Percentiles rank a stretch among this genome's conserved stretches.
These are phyloP conservation scores for Inga laurina DNA, from an alignment of 306 rosid species.

Conservation along the genomic window DNA sequence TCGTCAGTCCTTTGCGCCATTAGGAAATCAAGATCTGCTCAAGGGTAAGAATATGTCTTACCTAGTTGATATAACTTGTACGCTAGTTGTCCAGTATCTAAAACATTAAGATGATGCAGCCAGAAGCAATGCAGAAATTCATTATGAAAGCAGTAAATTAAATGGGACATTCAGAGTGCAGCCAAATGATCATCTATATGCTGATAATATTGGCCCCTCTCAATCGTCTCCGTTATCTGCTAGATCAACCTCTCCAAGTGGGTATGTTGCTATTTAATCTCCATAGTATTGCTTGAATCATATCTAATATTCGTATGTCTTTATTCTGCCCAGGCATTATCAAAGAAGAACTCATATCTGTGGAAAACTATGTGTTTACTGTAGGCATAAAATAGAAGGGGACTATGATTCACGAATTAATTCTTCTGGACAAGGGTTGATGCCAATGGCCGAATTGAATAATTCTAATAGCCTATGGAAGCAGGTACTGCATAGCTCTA, in stretches of 20 bases:
- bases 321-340: slow-evolving; percentile 20
- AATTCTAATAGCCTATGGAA: slow-evolving; percentile 65
- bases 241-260: slow-evolving; percentile 60
- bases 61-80: slow-evolving; percentile 43
- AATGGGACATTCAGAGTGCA: slow-evolving; percentile 54
- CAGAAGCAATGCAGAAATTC: slow-evolving; percentile 38
- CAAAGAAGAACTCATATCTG: slow-evolving; percentile 30
- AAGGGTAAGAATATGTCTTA: slow-evolving; percentile 30
- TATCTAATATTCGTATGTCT: slow-evolving; percentile 14
- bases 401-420: slow-evolving; percentile 56
- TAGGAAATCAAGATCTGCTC: slow-evolving; percentile 40
- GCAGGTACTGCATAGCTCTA: slow-evolving; percentile 55
- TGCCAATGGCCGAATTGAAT: slow-evolving; percentile 61
- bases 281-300: slow-evolving; percentile 20
- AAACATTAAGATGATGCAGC: slow-evolving; percentile 44
- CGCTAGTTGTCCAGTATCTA: slow-evolving; percentile 37
- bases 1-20: slow-evolving; percentile 42
- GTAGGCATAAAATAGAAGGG: slow-evolving; percentile 65
- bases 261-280: slow-evolving; percentile 44
- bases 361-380: slow-evolving; percentile 31
- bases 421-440: slow-evolving; percentile 62
- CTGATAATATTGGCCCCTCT: slow-evolving; percentile 54
- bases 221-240: slow-evolving; percentile 64
- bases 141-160: slow-evolving; percentile 40
- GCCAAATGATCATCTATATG: slow-evolving; percentile 45